Base-by-base conservation (phyloP, 2,329 filamentous ascomycete species). In the Aspergillus brunneoviolaceus region DNA sequence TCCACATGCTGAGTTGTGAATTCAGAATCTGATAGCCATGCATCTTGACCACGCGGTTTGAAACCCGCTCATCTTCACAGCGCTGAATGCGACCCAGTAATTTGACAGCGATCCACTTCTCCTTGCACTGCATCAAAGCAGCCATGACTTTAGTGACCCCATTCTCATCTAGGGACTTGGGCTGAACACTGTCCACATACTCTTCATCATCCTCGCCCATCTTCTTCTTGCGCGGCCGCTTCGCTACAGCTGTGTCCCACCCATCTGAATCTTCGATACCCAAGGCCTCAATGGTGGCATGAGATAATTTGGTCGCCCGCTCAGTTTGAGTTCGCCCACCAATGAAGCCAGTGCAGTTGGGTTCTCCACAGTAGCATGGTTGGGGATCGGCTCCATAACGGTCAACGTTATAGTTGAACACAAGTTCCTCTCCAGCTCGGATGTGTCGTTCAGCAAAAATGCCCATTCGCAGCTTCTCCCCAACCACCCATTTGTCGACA, bases 341-440 rank as follows among this genome's bases (percentile, higher is more conserved):
- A 67, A 99, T 97, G 77, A 92, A 98, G 57, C 95, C 95, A 21
- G 92, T 92, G 77, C 95, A 99, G 72, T 97, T 98, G 19, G 88
- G 83, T 77, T 99, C 95, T 63, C 87, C 93, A 75, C 95, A 99
- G 77, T 98, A 98, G 78, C 95, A 99, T 29, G 92, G 92, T 76
- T 98, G 94, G 49, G 95, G 94, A 69, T 99, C 92, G 49, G 95
- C 93, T 64, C 95, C 95, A 73, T 99, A 99, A 65, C 95, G 89
- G 77, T 99, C 95, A 66, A 99, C 95, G 70, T 99, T 99, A 85
- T 99, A 99, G 81, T 99, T 97, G 82, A 99, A 99, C 23, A 96
- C 93, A 59, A 99, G 82, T 76, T 99, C 95, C 76, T 99, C 95
- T 58, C 95, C 95, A 19, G 90, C 88, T 72, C 88, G 87, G 73